Evolutionary conservation across 495 filamentous ascomycete genomes (phyloP), one percentile per base, ranked within the genome.

Genomic region (Astrothelium macrocarpum): DNA sequence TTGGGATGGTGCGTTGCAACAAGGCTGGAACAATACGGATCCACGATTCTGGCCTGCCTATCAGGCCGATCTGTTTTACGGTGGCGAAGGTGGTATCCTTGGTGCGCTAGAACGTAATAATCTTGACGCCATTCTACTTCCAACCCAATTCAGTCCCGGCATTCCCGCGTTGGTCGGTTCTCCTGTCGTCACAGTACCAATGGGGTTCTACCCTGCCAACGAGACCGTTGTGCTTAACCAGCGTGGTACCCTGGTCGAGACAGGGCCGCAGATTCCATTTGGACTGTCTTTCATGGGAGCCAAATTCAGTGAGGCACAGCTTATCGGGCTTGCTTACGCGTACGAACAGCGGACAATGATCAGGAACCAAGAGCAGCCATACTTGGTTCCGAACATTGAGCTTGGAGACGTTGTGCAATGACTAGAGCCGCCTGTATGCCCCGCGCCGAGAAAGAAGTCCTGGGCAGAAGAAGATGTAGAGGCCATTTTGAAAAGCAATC

Each of bases 251-350:
- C 71, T 82, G 2, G 77, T 80, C 5, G 73, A 72, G 3, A 70
- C 65, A 0, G 80, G 71, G 12, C 81, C 81, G 14, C 78, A 79
- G 11, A 71, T 83, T 18, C 82, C 82, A 32, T 84, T 85, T 65
- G 84, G 85, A 1, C 69, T 87, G 34, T 78, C 78, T 36, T 87
- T 89, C 71, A 67, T 85, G 60, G 86, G 84, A 0, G 58, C 61
- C 0, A 77, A 76, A 46, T 89, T 78, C 73, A 79, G 77, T 56
- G 81, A 85, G 71, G 75, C 73, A 60, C 77, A 69, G 58, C 73
- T 87, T 58, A 83, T 89, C 59, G 83, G 81, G n/a, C 79, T 81
- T 72, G 85, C 85, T 32, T 88, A 85, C 74, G 85, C 84, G 23
- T 88, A 81, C 73, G 86, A 89, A 75, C 86, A 89, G 72, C 72